Evolutionary conservation across 805 yeast species (phyloP).

Genomic region (Wickerhamomyces ciferrii): DNA sequence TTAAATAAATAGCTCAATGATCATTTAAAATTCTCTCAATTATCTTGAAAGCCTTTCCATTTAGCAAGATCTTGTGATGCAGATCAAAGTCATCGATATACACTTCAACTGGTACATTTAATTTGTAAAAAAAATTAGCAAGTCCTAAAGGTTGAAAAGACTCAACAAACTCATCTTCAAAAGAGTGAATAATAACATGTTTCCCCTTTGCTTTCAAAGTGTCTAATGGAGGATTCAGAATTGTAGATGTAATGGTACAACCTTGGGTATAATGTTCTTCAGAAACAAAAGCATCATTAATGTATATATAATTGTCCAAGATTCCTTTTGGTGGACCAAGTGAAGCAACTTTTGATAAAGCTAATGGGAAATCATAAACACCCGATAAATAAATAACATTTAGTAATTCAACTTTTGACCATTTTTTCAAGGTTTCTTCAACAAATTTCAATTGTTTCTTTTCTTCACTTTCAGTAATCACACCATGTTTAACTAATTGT

Average conservation of each 20-base stretch:
- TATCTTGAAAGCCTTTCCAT: neutral
- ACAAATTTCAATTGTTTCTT: neutral
- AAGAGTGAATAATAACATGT: neutral
- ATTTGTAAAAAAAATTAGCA: neutral
- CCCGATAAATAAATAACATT: conserved; percentile 1
- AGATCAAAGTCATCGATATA: neutral
- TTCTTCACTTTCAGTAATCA: neutral
- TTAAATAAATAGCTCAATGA: no score
- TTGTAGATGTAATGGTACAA: neutral
- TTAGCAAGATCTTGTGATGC: neutral
- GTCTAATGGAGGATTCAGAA: neutral
- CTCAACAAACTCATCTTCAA: neutral
- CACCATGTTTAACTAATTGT: neutral
- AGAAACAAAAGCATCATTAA: neutral
- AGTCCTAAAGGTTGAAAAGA: neutral
- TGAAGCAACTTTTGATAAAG: neutral
- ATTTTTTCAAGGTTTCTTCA: neutral
- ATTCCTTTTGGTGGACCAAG: neutral
- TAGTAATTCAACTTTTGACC: neutral
- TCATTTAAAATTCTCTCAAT: neutral
- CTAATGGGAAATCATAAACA: neutral
- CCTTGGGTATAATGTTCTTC: neutral
- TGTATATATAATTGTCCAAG: neutral
- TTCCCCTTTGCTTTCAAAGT: neutral
- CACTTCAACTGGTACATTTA: neutral